A percentile compares a stretch with the other conserved stretches of the same genome.
Evolutionary conservation across 805 yeast genomes (phyloP).

Genomic region (Saccharomycopsis sp.): DNA sequence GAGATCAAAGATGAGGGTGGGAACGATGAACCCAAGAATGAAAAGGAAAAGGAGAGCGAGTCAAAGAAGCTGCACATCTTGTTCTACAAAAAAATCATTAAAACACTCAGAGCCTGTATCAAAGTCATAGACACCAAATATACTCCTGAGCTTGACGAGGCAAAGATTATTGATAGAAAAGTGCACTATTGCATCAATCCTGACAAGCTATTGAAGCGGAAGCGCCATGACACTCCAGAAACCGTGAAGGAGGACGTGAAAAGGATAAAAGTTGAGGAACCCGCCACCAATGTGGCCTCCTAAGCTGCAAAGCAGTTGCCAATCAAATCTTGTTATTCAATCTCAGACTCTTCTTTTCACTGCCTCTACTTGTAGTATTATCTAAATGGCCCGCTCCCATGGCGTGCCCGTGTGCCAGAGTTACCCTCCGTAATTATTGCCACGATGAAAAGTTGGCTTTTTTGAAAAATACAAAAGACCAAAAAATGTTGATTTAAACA

Average conservation of each 20-base stretch:
- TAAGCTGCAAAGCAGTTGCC: too few relatives aligned
- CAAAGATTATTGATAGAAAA: slow-evolving; percentile 53
- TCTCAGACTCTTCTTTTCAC: too few relatives aligned
- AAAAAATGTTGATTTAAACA: too few relatives aligned
- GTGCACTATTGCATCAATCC: slow-evolving; percentile 59
- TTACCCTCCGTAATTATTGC: too few relatives aligned
- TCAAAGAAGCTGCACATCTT: slow-evolving; percentile 13
- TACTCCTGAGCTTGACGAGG: slow-evolving; percentile 35
- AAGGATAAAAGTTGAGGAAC: slow-evolving; percentile 8
- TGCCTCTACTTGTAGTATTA: too few relatives aligned
- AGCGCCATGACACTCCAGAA: slow-evolving; percentile 24
- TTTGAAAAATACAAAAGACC: too few relatives aligned
- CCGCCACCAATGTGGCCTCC: too few relatives aligned
- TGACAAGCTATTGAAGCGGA: slow-evolving; percentile 39
- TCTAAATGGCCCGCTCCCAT: too few relatives aligned
- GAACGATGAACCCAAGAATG: slow-evolving; percentile 8
- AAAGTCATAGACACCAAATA: neutral
- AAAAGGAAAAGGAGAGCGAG: neutral
- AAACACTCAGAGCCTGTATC: slow-evolving; percentile 29
- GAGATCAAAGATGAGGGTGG: slow-evolving; percentile 2
- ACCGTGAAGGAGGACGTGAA: slow-evolving; percentile 3
- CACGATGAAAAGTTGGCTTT: too few relatives aligned
- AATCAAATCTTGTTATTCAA: too few relatives aligned
- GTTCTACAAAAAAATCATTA: slow-evolving; percentile 37
- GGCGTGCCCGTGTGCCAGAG: too few relatives aligned